These are phyloP conservation scores for Aspergillus caelatus DNA, from an alignment of 2,329 filamentous ascomycete genomes.

Conservation along the genomic window DNA sequence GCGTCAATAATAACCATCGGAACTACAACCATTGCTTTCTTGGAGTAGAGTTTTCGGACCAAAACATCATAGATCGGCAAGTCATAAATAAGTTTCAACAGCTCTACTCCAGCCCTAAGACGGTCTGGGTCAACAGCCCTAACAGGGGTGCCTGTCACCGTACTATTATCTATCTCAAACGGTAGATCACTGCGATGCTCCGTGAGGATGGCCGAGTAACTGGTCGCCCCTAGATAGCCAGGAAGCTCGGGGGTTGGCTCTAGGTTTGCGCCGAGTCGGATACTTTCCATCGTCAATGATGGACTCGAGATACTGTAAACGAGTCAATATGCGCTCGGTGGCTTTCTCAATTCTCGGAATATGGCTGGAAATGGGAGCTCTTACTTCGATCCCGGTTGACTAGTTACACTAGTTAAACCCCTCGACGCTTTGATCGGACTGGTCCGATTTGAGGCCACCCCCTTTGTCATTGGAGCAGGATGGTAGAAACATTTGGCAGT, in stretches of 20 bases:
- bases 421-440: constrained; percentile 16
- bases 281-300: constrained; percentile 19
- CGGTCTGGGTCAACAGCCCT: constrained; percentile 29
- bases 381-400: constrained; percentile 29
- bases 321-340: constrained; percentile 3
- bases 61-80: constrained; percentile 28
- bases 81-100: constrained; percentile 33
- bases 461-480: constrained; percentile 42
- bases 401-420: constrained; percentile 20
- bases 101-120: constrained; percentile 33
- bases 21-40: constrained; percentile 26
- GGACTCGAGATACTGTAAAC: constrained; percentile 27
- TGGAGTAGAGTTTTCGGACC: constrained; percentile 30
- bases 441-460: constrained; percentile 17
- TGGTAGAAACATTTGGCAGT: constrained; percentile 39
- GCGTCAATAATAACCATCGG: constrained; percentile 30
- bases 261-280: constrained; percentile 23
- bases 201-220: constrained; percentile 37
- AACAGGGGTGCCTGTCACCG: constrained; percentile 18
- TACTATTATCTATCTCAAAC: constrained; percentile 31
- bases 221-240: constrained; percentile 40
- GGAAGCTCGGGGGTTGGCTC: constrained; percentile 31
- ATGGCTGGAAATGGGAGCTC: not conserved
- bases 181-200: constrained; percentile 39
- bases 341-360: not conserved